These are phyloP conservation scores for Ensete ventricosum DNA, from an alignment of 176 grass and related monocot genomes.

Conservation along the genomic window DNA sequence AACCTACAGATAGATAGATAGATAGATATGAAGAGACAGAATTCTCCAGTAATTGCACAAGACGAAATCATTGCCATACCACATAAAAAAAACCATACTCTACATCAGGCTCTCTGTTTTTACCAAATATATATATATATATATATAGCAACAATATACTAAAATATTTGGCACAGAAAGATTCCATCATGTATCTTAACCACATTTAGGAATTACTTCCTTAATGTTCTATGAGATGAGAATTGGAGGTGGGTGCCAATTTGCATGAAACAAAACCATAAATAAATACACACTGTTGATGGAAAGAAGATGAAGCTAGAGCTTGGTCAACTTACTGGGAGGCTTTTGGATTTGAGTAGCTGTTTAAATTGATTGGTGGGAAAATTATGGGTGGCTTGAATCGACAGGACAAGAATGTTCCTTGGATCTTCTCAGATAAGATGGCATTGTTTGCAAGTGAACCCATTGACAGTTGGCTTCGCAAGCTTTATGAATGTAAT, in stretches of 20 bases:
- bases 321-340: conserved; percentile 34
- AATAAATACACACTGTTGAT: not conserved
- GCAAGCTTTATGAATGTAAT: conserved; percentile 84
- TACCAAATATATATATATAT: too few species aligned
- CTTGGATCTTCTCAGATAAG: conserved; percentile 43
- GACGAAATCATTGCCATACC: too few species aligned
- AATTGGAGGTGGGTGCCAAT: not conserved
- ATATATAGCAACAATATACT: too few species aligned
- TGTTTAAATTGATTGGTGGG: conserved; percentile 62
- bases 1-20: too few species aligned
- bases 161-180: not conserved
- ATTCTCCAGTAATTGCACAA: too few species aligned
- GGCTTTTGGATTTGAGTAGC: conserved; percentile 19
- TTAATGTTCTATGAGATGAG: not conserved
- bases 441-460: conserved; percentile 58
- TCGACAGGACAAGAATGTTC: conserved; percentile 65
- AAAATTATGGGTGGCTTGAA: conserved; percentile 85
- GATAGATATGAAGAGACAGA: too few species aligned
- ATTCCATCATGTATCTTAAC: not conserved
- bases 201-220: not conserved
- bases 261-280: not conserved
- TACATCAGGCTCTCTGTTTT: too few species aligned
- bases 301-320: not conserved
- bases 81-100: too few species aligned
- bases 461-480: conserved; percentile 71